Evolutionary conservation across 805 yeast genomes (phyloP).

Genomic region (Brettanomyces bruxellensis): DNA sequence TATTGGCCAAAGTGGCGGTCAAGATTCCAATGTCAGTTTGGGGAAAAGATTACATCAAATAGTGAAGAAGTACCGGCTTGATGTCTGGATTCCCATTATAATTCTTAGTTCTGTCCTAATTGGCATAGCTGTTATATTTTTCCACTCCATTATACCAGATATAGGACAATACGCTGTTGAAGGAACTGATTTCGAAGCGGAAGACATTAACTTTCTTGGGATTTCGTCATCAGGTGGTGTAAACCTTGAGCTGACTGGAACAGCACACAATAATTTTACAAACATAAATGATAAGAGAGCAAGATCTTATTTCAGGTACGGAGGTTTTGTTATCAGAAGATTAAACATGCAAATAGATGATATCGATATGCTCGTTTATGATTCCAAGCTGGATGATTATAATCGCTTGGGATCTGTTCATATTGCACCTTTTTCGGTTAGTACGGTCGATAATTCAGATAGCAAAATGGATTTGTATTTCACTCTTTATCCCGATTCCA

Average conservation of each 20-base stretch:
- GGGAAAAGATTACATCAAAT: no score
- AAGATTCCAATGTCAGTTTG: no score
- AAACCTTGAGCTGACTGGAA: slow-evolving; percentile 24
- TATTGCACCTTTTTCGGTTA: slow-evolving; percentile 26
- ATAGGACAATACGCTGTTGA: slow-evolving; percentile 24
- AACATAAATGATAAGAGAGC: slow-evolving; percentile 20
- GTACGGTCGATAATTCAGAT: slow-evolving; percentile 18
- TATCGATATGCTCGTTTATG: slow-evolving; percentile 21
- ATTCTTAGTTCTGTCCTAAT: slow-evolving; percentile 8
- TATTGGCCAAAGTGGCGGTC: no score
- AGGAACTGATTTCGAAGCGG: slow-evolving; percentile 24
- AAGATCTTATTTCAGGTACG: slow-evolving; percentile 21
- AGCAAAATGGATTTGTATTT: slow-evolving; percentile 22
- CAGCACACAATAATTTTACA: slow-evolving; percentile 23
- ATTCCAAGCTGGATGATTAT: slow-evolving; percentile 14
- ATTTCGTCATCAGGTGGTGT: slow-evolving; percentile 25
- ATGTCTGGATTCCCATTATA: slow-evolving; percentile 19
- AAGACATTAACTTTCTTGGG: slow-evolving; percentile 22
- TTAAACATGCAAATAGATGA: slow-evolving; percentile 23
- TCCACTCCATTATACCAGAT: slow-evolving; percentile 15
- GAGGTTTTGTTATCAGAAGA: slow-evolving; percentile 22
- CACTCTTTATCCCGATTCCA: slow-evolving; percentile 25
- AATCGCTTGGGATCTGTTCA: slow-evolving; percentile 22
- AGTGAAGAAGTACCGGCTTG: slow-evolving; percentile 9
- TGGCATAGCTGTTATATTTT: slow-evolving; percentile 6